Percentiles rank a stretch among this genome's conserved stretches.
phyloP scores from a whole-genome alignment of 2,329 filamentous ascomycete genomes.

The Coleophoma crateriformis region DNA sequence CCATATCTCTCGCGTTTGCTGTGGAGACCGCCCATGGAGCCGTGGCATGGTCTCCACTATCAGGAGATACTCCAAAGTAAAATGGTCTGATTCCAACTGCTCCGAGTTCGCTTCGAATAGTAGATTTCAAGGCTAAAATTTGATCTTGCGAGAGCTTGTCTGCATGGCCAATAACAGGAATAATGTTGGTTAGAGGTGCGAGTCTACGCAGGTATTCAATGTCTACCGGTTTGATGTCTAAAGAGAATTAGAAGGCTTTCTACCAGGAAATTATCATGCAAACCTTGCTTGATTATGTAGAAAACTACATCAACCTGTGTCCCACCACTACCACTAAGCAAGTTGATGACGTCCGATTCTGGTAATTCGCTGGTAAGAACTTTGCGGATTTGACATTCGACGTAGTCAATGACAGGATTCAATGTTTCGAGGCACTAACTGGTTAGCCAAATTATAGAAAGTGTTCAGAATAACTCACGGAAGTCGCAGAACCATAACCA shows the following conservation, averaged over 20 bases:
- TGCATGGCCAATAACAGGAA: slow-evolving; percentile 73
- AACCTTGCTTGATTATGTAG: slow-evolving; percentile 68
- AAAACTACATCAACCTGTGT: slow-evolving; percentile 80
- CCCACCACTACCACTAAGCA: slow-evolving; percentile 78
- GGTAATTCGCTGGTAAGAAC: slow-evolving; percentile 57
- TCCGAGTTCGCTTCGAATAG: slow-evolving; percentile 49
- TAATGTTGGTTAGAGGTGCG: slow-evolving; percentile 71
- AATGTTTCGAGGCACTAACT: slow-evolving; percentile 48
- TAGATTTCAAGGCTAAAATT: slow-evolving; percentile 52
- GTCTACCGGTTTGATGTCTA: slow-evolving; percentile 57
- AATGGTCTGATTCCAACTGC: slow-evolving; percentile 59
- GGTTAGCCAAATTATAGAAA: slow-evolving; percentile 18
- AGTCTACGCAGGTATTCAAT: slow-evolving; percentile 67
- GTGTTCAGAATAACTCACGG: slow-evolving; percentile 32
- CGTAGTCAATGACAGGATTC: slow-evolving; percentile 60
- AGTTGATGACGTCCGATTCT: slow-evolving; percentile 68
- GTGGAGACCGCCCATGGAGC: slow-evolving; percentile 75
- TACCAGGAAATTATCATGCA: too few relatives aligned
- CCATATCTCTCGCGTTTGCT: slow-evolving; percentile 61
- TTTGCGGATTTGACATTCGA: slow-evolving; percentile 63
- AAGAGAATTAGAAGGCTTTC: not conserved
- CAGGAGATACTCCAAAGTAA: slow-evolving; percentile 42
- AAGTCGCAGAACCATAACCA: slow-evolving; percentile 49
- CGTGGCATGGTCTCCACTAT: slow-evolving; percentile 20
- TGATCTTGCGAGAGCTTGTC: slow-evolving; percentile 61